Evolutionary conservation across 257 asterid species (phyloP).

Genomic region (Vinca minor): DNA sequence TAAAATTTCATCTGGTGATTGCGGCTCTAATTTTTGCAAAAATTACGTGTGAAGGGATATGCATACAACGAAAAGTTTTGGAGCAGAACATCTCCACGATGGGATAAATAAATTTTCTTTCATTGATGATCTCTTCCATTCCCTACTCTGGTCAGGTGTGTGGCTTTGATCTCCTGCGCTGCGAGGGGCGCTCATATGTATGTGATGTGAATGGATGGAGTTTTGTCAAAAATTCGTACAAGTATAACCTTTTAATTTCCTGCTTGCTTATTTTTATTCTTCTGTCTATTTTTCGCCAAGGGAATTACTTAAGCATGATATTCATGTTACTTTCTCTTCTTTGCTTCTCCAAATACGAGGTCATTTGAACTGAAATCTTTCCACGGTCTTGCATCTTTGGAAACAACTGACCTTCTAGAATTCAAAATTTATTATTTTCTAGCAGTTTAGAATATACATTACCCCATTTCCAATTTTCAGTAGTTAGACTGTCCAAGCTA

Average conservation of each 20-base stretch:
- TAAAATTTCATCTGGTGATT: not conserved
- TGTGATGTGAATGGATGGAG: conserved; percentile 99
- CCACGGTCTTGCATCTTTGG: not conserved
- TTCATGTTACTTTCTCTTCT: not conserved
- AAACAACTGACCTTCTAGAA: not conserved
- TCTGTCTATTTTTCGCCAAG: not conserved
- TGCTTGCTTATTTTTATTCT: not conserved
- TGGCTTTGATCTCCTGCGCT: conserved; percentile 97
- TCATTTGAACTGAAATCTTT: not conserved
- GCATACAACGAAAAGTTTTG: not conserved
- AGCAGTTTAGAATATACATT: not conserved
- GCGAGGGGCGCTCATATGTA: conserved; percentile 93
- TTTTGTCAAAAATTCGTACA: conserved; percentile 92
- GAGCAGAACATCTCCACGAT: not conserved
- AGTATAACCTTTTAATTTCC: conserved; percentile 33
- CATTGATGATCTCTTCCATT: not conserved
- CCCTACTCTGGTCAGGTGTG: conserved; percentile 63
- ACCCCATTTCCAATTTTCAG: not conserved
- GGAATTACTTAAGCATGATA: not conserved
- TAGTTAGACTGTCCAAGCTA: not conserved
- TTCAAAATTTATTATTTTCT: not conserved
- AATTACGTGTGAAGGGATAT: not conserved
- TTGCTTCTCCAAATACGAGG: not conserved
- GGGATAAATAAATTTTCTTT: not conserved
- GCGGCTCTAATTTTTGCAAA: not conserved